Percentiles rank a stretch among this genome's conserved stretches.
phyloP scores from a whole-genome alignment of 2,329 filamentous ascomycete genomes.

The Monascus ruber region DNA sequence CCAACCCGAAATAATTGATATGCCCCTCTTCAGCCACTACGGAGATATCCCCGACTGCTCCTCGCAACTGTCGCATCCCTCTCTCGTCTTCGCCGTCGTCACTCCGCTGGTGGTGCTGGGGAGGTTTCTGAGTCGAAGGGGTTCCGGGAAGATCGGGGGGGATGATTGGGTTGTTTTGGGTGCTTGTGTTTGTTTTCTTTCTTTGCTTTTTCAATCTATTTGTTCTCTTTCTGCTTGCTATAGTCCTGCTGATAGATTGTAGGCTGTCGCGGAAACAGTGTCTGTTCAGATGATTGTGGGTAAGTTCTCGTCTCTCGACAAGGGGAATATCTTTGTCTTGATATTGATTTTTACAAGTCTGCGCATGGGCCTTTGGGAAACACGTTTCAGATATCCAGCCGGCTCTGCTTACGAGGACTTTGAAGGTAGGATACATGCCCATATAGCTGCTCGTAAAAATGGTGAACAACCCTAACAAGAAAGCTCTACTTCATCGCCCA shows the following conservation, averaged over 20 bases:
- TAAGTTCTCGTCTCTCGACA: slow-evolving; percentile 1
- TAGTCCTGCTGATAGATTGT: background rate
- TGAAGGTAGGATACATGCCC: slow-evolving; percentile 5
- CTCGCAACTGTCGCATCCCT: slow-evolving; percentile 6
- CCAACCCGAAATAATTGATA: slow-evolving; percentile 1
- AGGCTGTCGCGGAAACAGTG: slow-evolving; percentile 11
- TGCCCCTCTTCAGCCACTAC: slow-evolving; percentile 13
- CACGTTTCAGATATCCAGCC: slow-evolving; percentile 6
- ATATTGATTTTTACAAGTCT: slow-evolving; percentile 3
- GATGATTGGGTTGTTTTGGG: slow-evolving; percentile 12
- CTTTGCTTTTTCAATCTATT: background rate
- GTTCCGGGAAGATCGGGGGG: slow-evolving; percentile 6
- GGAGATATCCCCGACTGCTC: slow-evolving; percentile 12
- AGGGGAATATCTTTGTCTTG: background rate
- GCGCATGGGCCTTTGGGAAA: slow-evolving; percentile 12
- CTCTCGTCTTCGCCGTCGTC: slow-evolving; percentile 10
- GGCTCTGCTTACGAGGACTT: slow-evolving; percentile 3
- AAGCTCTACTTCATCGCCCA: slow-evolving; percentile 13
- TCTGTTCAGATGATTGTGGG: slow-evolving; percentile 11
- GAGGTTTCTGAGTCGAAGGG: slow-evolving; percentile 7
- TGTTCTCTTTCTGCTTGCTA: no score
- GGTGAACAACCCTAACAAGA: background rate
- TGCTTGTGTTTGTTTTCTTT: slow-evolving; percentile 5
- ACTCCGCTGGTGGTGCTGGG: slow-evolving; percentile 10
- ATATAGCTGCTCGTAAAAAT: background rate